phyloP scores from a whole-genome alignment of 2,329 filamentous ascomycete genomes.

The Fusarium metavorans region DNA sequence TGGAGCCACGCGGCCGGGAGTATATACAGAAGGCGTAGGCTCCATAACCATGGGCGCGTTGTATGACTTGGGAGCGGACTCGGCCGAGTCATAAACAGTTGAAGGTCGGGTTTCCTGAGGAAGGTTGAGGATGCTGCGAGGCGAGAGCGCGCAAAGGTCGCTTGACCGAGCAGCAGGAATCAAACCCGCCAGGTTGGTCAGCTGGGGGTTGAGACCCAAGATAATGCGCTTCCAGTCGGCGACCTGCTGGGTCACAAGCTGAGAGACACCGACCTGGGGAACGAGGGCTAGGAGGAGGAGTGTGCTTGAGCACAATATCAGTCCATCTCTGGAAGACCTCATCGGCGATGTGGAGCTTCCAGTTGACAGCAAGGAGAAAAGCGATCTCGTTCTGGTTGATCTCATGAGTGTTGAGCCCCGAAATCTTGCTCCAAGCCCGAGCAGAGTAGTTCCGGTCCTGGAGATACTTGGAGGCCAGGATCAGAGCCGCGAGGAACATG shows the following conservation, averaged over 20 bases:
- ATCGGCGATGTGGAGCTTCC: slow-evolving; percentile 94
- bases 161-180: slow-evolving; percentile 51
- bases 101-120: slow-evolving; percentile 51
- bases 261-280: slow-evolving; percentile 63
- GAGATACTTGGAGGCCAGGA: slow-evolving; percentile 96
- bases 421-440: slow-evolving; percentile 98
- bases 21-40: slow-evolving; percentile 55
- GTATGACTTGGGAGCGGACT: slow-evolving; percentile 55
- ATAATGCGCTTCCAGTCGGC: slow-evolving; percentile 71
- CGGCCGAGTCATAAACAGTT: slow-evolving; percentile 53
- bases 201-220: slow-evolving; percentile 65
- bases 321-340: slow-evolving; percentile 93
- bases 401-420: slow-evolving; percentile 90
- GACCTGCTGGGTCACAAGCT: slow-evolving; percentile 59
- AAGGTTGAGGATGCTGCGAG: slow-evolving; percentile 59
- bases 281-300: slow-evolving; percentile 74
- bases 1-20: slow-evolving; percentile 62
- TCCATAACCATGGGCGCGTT: slow-evolving; percentile 63
- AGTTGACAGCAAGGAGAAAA: slow-evolving; percentile 90
- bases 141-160: slow-evolving; percentile 54
- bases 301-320: slow-evolving; percentile 88
- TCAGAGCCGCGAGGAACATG: slow-evolving; percentile 96
- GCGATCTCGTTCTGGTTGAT: slow-evolving; percentile 98
- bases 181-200: slow-evolving; percentile 70
- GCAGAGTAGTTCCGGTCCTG: slow-evolving; percentile 99